Base-by-base conservation (phyloP, 169 alveolate genomes). In the Condylostoma magnum region DNA sequence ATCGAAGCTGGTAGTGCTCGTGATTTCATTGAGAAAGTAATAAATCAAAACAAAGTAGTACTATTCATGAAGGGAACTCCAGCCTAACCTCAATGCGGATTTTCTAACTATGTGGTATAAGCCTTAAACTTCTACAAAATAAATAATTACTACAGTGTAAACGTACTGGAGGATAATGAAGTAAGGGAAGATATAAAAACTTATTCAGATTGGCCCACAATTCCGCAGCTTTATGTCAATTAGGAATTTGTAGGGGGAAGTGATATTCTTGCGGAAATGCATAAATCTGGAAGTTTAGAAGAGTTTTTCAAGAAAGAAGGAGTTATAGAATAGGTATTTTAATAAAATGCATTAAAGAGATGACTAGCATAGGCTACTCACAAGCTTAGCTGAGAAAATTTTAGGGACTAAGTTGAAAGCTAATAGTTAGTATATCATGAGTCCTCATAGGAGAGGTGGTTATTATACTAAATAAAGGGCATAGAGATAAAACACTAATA, bases 171-270 rank as follows among this genome's bases (percentile, higher is more conserved):
- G 41, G 91, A 92, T 56, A 86, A 84, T 25, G 69, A 77, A 31
- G 76, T 95, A 33, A 81, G 97, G 66, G 95, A 88, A 65, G 92
- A 93, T 65, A 85, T 93, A 57, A 95, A 95, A 82, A 90, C 82
- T 52, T 95, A 83, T 69, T 89, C 96, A 6, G 89, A 94, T 56
- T 95, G 98, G 98, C 98, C 98, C 5, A 95, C 98, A 4, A 90
- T 90, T 63, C 98, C 98, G n/a, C 94, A 95, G 69, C 83, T 95
- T 47, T 95, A 93, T 81, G 86, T 94, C 0, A 89, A 93, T 10
- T 85, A 85, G 51, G 82, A 93, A 56, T 71, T 87, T 60, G 38
- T 95, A 30, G 98, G 98, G 15, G 98, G 98, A 8, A 87, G 94
- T 72, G 98, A 95, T 78, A 89, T 93, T 55, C 51, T 94, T 44